Base-by-base conservation (phyloP, 768 basidiomycete genomes). In the Macrolepiota dolichaula region DNA sequence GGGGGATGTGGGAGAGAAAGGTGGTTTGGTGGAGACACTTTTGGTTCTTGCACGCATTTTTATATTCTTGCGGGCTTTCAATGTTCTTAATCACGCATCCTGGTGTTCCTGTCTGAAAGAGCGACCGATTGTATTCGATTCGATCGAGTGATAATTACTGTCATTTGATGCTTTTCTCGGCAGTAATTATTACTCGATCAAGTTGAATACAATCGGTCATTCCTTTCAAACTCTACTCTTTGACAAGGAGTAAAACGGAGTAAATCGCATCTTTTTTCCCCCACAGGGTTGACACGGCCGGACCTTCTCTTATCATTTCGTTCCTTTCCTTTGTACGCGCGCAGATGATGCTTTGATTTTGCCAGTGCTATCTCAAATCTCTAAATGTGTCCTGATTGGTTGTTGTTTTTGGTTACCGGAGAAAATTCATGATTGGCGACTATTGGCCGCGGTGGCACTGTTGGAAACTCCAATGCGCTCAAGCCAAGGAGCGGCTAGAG, bases 391-490 rank as follows among this genome's bases (percentile, higher is more conserved):
- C 35, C 35, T 53, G 19, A 37, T 54, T 46, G 38, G 55, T 42
- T 38, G 38, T 38, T 24, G 15, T 32, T 35, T 52, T 46, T 44
- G 51, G 32, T 52, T 42, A 51, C 59, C 44, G 59, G 51, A 19
- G 37, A 59, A 36, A 51, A 25, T 17, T 29, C 24, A 13, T 53
- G 51, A 60, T 53, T 52, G 59, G 59, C 38, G 19, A 40, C 38
- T 22, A n/a, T 54, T 60, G 46, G 17, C 59, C 51, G 57, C 57
- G 25, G 35, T 51, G 37, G 57, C 57, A 13, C 38, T 60, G 19
- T 42, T 38, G 38, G 29, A 38, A 38, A 36, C 35, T 47, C 32
- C 37, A 19, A 55, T 42, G 17, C 7, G 12, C 22, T 49, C 10
- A 49, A 40, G 2, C 37, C 9, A 27, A 32, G 29, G 38, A 37